phyloP scores from a whole-genome alignment of 2,329 filamentous ascomycete species.

The Fusarium sp. region DNA sequence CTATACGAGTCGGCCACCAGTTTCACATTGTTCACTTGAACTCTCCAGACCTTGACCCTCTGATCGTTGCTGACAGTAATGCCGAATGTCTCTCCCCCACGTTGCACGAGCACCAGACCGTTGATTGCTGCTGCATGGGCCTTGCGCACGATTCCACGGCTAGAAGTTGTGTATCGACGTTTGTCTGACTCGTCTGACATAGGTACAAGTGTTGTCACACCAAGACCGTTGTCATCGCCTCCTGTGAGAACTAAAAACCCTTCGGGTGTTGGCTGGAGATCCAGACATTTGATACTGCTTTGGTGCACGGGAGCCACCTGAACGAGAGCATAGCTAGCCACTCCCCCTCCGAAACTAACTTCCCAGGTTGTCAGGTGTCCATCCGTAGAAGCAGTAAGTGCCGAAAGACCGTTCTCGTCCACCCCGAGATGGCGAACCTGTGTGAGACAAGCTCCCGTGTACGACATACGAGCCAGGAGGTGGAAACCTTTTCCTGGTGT shows the following conservation, averaged over 20 bases:
- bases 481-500: slow-evolving; percentile 54
- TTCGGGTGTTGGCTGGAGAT: slow-evolving; percentile 50
- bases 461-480: slow-evolving; percentile 64
- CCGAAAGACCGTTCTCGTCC: slow-evolving; percentile 44
- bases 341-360: slow-evolving; percentile 18
- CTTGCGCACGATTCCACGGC: slow-evolving; percentile 48
- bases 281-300: slow-evolving; percentile 78
- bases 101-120: slow-evolving; percentile 56
- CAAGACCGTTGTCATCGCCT: slow-evolving; percentile 88
- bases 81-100: slow-evolving; percentile 41
- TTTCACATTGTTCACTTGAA: slow-evolving; percentile 48
- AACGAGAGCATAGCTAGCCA: slow-evolving; percentile 41
- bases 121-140: slow-evolving; percentile 81
- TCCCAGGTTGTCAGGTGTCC: slow-evolving; percentile 67
- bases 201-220: slow-evolving; percentile 56
- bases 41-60: slow-evolving; percentile 65
- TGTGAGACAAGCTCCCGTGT: slow-evolving; percentile 81
- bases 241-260: slow-evolving; percentile 73
- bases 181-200: slow-evolving; percentile 23
- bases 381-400: slow-evolving; percentile 83
- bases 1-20: slow-evolving; percentile 64
- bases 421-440: slow-evolving; percentile 62
- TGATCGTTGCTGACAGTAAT: slow-evolving; percentile 70
- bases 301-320: slow-evolving; percentile 72
- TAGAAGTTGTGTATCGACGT: slow-evolving; percentile 38